Base-by-base conservation (phyloP, 345 rosid species). In the Nephelium lappaceum region DNA sequence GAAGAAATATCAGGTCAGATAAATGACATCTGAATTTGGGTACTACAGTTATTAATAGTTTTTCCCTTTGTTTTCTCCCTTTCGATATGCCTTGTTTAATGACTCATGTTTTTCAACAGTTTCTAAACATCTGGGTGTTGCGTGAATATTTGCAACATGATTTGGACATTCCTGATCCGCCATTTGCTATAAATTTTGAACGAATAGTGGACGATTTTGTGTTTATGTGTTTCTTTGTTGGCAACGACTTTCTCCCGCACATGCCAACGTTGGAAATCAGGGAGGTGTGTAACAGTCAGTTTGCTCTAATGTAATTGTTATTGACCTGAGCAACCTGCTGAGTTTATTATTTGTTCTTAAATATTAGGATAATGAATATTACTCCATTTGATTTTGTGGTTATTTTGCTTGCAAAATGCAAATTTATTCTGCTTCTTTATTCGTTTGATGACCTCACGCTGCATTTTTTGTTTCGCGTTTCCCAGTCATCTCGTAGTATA, bases 181-280 rank as follows among this genome's bases (percentile, higher is more conserved):
- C 99, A 11, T 97, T 97, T 85, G 81, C 71, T 61, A 88, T 97
- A 75, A 82, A 94, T 81, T 93, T 94, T 47, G 98, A 97, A 81
- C 82, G 93, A 72, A 90, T 97, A 88, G 91, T 97, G 79, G 98
- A 97, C 61, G 98, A 97, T 85, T 97, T 97, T 92, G 98, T 97
- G 45, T 97, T 94, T 83, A 76, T 97, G 31, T 97, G 99, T 86
- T 97, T 97, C 81, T 97, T 97, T 85, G 98, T 97, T 78, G 99
- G 99, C 84, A 97, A 97, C 78, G 99, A 94, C 91, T 97, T 97
- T 82, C 91, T 97, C 77, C 99, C 98, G 5, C 99, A 94, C 81
- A 92, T 97, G 98, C 99, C 99, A 53, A 97, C 99, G 18, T 75
- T 94, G 87, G 99, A 97, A 86, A 97, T 94, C 75, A 87, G 98